Base-by-base conservation (phyloP, 371 early-diverging fungal species). In the Apophysomyces ossiformis region DNA sequence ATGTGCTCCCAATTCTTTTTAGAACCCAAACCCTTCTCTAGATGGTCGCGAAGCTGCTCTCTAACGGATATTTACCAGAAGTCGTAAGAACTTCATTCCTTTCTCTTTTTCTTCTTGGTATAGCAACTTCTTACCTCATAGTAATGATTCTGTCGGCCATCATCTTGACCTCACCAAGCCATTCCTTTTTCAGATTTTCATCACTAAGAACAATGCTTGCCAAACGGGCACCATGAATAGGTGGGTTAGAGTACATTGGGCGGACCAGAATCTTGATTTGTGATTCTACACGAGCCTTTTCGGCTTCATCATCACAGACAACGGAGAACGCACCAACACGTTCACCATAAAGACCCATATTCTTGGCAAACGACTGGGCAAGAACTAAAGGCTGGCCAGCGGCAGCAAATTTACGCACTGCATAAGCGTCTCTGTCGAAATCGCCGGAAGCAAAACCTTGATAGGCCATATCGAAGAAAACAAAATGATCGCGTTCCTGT, bases 381-480 rank as follows among this genome's bases (percentile, higher is more conserved):
- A 97, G 85, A 12, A 92, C 84, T 41, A 96, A 82, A 39, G 85
- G 74, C 74, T 89, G 89, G 16, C 92, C 95, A 46, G 90, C 85
- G 26, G 72, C 79, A 39, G 93, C 91, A 77, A 98, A 98, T 74
- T 91, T 87, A 67, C 98, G 95, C 61, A 96, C 81, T 61, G 96
- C 95, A 69, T 92, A 93, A 15, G 97, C 97, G 77, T 98, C 98
- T 63, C 85, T 85, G 75, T 86, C 79, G 46, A 90, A 89, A 79
- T 92, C 87, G 68, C 98, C 98, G n/a, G 95, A 93, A 44, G 97
- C 97, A 72, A 98, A 98, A 41, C 98, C 98, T 87, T 97, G 96
- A 86, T 98, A 98, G 41, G 97, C 98, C 94, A 96, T 95, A 77
- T 98, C 97, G 68, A 98, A 97, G 90, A 96, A 96, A 61, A 89